Conservation (phyloP, 176 grass and related monocot species). For the Aegilops longissima region DNA sequence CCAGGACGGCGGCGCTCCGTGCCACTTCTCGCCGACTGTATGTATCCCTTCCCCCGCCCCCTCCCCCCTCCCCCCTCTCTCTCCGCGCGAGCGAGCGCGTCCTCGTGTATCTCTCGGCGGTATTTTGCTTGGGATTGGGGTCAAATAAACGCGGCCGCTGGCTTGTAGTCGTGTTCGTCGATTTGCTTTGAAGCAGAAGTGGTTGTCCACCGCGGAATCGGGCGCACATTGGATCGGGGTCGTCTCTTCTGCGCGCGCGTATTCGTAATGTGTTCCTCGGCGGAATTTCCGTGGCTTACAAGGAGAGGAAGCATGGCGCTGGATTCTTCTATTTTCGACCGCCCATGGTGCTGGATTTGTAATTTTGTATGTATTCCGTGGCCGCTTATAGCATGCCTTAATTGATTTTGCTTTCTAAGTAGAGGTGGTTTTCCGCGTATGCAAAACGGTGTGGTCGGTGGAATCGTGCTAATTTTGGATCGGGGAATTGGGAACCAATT, state of each 20-base stretch:
- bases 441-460: background rate
- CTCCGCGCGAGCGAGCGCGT: background rate
- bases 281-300: background rate
- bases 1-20: background rate
- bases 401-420: background rate
- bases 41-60: background rate
- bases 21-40: conserved; percentile 12
- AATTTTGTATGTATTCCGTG: background rate
- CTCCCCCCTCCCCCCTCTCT: background rate
- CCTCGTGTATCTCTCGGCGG: background rate
- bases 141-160: background rate
- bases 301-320: background rate
- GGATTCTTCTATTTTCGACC: background rate
- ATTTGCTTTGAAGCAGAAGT: background rate
- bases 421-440: background rate
- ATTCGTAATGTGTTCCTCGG: background rate
- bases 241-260: background rate
- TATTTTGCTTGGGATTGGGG: background rate
- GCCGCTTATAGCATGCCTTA: background rate
- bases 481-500: background rate
- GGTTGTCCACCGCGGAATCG: background rate
- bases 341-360: background rate
- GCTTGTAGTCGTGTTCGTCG: background rate
- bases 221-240: background rate
- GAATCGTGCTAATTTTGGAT: background rate